Evolutionary conservation across 1,284 basidiomycete genomes (phyloP).

Genomic region (Moesziomyces sp.): DNA sequence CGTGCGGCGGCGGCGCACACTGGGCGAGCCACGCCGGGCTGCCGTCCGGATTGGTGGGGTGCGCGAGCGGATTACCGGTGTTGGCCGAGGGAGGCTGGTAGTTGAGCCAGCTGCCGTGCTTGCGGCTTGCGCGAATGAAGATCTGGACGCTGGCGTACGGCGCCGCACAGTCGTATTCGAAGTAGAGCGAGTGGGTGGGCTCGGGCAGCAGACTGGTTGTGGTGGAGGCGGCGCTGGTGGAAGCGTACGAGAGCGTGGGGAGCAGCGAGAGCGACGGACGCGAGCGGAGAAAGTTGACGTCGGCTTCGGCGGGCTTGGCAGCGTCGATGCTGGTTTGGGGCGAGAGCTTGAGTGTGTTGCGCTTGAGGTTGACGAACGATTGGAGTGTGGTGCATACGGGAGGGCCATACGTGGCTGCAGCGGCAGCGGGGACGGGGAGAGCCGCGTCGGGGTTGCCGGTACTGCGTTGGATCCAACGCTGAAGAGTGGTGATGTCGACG

Average conservation of each 20-base stretch:
- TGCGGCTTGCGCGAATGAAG: conserved; percentile 59
- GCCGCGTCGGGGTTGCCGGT: conserved; percentile 10
- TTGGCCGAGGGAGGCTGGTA: conserved; percentile 9
- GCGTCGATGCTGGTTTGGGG: conserved; percentile 1
- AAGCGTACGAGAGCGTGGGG: conserved; percentile 28
- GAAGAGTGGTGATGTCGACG: conserved; percentile 51
- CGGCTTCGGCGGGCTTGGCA: conserved; percentile 6
- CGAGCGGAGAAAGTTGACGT: conserved; percentile 34
- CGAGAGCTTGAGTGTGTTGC: conserved; percentile 57
- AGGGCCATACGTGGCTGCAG: conserved; percentile 19
- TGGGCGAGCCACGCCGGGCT: conserved; percentile 27
- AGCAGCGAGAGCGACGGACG: conserved; percentile 32
- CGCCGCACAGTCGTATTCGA: conserved; percentile 62
- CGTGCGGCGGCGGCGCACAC: conserved; percentile 56
- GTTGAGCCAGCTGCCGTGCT: conserved; percentile 60
- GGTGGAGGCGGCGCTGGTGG: conserved; percentile 5
- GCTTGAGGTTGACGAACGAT: conserved; percentile 63
- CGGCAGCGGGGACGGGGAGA: background rate
- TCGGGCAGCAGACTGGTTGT: conserved; percentile 18
- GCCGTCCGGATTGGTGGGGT: conserved; percentile 9
- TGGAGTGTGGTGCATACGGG: conserved; percentile 61
- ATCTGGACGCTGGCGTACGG: conserved; percentile 58
- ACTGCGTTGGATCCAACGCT: conserved; percentile 56
- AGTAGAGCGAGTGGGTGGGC: conserved; percentile 56
- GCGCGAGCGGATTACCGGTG: conserved; percentile 14